Conservation (phyloP, 768 basidiomycete species). For the Auriscalpium microsporum region DNA sequence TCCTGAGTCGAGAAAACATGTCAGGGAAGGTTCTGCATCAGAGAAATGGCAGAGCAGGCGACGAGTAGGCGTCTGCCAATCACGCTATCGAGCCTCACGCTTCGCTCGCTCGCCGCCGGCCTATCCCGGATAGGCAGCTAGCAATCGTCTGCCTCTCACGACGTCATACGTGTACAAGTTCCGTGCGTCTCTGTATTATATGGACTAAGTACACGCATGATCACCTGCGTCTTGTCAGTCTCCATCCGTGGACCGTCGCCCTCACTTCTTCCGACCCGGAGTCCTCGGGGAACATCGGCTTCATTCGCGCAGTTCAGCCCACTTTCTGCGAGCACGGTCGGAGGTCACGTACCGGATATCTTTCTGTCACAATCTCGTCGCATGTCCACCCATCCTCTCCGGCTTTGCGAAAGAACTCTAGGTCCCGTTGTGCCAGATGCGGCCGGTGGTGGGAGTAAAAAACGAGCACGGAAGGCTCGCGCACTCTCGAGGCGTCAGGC, state of each 20-base stretch:
- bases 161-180: too few relatives aligned
- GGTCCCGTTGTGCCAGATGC: constrained; percentile 71
- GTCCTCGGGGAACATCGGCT: constrained; percentile 92
- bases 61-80: not conserved
- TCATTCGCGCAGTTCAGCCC: not conserved
- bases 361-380: constrained; percentile 56
- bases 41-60: not conserved
- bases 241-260: constrained; percentile 83
- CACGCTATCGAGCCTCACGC: not conserved
- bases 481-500: constrained; percentile 3
- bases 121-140: too few relatives aligned
- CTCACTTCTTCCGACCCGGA: constrained; percentile 68
- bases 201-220: too few relatives aligned
- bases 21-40: not conserved
- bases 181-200: too few relatives aligned
- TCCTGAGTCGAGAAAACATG: not conserved
- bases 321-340: not conserved
- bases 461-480: constrained; percentile 49
- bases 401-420: constrained; percentile 72
- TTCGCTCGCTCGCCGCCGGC: not conserved
- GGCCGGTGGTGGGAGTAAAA: constrained; percentile 90
- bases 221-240: constrained; percentile 28
- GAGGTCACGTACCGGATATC: constrained; percentile 46
- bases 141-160: too few relatives aligned
- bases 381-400: constrained; percentile 59